These are phyloP conservation scores for Fimicolochytrium jonesii DNA, from an alignment of 192 early-diverging fungal species.

Conservation along the genomic window DNA sequence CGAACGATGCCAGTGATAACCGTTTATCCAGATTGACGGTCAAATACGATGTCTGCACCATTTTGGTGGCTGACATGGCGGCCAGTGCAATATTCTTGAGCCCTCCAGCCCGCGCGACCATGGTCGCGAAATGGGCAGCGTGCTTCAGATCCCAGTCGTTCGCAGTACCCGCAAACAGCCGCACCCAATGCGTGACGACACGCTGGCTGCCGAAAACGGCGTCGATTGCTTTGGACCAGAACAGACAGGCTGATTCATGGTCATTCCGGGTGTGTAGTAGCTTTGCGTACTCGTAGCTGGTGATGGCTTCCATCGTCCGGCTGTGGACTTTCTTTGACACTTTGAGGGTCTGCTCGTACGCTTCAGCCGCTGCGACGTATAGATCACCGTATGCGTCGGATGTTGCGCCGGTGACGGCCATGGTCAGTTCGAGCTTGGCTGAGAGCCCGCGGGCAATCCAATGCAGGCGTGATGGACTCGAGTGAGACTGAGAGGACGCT, in stretches of 20 bases:
- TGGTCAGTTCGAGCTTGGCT: background rate
- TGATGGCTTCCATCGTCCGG: background rate
- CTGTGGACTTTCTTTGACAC: background rate
- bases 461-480: slow-evolving; percentile 4
- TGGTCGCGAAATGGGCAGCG: background rate
- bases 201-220: background rate
- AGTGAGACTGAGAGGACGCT: background rate
- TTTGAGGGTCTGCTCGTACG: slow-evolving; percentile 3
- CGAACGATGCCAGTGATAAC: slow-evolving; percentile 14
- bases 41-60: slow-evolving; percentile 13
- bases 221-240: slow-evolving; percentile 32
- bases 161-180: background rate
- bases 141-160: background rate
- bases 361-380: background rate
- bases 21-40: slow-evolving; percentile 19
- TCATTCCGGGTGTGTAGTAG: slow-evolving; percentile 11
- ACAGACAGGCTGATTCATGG: slow-evolving; percentile 3
- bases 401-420: background rate
- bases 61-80: slow-evolving; percentile 5
- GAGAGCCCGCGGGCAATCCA: background rate
- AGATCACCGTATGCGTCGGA: background rate
- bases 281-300: slow-evolving; percentile 20
- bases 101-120: slow-evolving; percentile 12
- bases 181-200: slow-evolving; percentile 11
- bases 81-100: slow-evolving; percentile 13